Conservation (phyloP, 2,329 filamentous ascomycete species). For the Aspergillus ochraceoroseus region DNA sequence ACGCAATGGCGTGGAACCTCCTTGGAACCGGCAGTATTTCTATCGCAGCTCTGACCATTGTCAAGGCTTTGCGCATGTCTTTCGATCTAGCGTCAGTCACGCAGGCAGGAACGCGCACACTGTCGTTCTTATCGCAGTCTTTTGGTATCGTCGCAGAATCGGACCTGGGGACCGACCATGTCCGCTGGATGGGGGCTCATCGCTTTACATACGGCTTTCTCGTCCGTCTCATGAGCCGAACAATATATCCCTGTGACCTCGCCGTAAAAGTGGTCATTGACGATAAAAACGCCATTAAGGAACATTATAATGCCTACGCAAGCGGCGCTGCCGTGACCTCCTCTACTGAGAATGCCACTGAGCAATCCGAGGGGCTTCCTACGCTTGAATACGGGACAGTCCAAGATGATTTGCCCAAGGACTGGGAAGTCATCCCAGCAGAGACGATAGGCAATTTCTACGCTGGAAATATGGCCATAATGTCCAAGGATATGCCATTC, state of each 20-base stretch:
- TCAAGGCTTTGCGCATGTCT: constrained; percentile 81
- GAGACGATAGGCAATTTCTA: constrained; percentile 89
- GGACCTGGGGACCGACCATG: constrained; percentile 81
- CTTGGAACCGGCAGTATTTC: constrained; percentile 73
- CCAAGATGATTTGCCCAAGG: constrained; percentile 67
- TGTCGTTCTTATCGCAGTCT: constrained; percentile 88
- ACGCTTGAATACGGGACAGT: constrained; percentile 73
- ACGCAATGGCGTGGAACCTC: constrained; percentile 86
- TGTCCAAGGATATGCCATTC: constrained; percentile 82
- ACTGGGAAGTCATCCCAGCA: constrained; percentile 69
- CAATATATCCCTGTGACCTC: constrained; percentile 81
- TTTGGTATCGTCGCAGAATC: constrained; percentile 85
- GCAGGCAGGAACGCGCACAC: constrained; percentile 65
- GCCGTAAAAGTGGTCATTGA: constrained; percentile 77
- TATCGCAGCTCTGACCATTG: constrained; percentile 71
- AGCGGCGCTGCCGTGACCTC: constrained; percentile 28
- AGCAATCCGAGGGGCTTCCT: constrained; percentile 59
- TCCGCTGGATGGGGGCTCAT: constrained; percentile 86
- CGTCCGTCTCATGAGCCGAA: constrained; percentile 68
- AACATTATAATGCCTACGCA: constrained; percentile 60
- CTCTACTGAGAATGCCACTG: constrained; percentile 31
- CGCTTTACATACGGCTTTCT: constrained; percentile 83
- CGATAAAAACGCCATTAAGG: constrained; percentile 67
- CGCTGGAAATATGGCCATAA: constrained; percentile 89
- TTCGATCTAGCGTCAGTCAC: constrained; percentile 85